phyloP scores from a whole-genome alignment of 805 yeast genomes.

The Metschnikowia vanudenii region DNA sequence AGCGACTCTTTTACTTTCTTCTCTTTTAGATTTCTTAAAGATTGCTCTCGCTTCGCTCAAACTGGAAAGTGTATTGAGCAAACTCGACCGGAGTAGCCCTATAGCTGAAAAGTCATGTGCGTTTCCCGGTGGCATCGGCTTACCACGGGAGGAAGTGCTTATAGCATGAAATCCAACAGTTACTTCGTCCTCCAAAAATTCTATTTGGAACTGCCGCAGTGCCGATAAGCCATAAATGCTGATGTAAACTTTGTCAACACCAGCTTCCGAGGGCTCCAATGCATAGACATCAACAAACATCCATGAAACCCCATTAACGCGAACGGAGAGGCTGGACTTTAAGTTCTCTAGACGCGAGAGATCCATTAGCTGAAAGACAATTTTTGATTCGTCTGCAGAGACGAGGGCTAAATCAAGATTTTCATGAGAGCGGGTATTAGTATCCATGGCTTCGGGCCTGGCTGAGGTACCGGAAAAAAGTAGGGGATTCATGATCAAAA shows the following conservation, averaged over 20 bases:
- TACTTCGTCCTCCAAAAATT: conserved; percentile 20
- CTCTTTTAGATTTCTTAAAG: conserved; percentile 35
- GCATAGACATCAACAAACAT: conserved; percentile 23
- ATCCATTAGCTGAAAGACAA: conserved; percentile 29
- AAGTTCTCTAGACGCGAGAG: conserved; percentile 7
- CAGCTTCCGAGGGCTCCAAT: conserved; percentile 12
- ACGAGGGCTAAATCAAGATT: conserved; percentile 21
- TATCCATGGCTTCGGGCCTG: background rate
- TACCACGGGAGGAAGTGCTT: conserved; percentile 25
- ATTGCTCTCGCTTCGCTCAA: conserved; percentile 24
- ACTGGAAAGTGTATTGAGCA: conserved; percentile 30
- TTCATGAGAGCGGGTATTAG: background rate
- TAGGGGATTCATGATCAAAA: conserved; percentile 27
- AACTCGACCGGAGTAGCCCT: conserved; percentile 33
- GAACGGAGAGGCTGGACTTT: conserved; percentile 19
- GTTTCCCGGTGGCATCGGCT: background rate
- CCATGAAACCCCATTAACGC: conserved; percentile 37
- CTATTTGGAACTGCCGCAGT: conserved; percentile 37
- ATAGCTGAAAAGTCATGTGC: conserved; percentile 22
- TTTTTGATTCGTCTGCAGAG: conserved; percentile 29
- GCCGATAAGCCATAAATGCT: conserved; percentile 38
- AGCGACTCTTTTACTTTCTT: conserved; percentile 34
- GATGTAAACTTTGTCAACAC: conserved; percentile 17
- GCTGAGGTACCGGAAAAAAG: conserved; percentile 30
- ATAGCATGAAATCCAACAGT: conserved; percentile 27